A percentile compares a stretch with the other conserved stretches of the same genome.
phyloP scores from a whole-genome alignment of 2,329 filamentous ascomycete species.

The Colletotrichum sp. region DNA sequence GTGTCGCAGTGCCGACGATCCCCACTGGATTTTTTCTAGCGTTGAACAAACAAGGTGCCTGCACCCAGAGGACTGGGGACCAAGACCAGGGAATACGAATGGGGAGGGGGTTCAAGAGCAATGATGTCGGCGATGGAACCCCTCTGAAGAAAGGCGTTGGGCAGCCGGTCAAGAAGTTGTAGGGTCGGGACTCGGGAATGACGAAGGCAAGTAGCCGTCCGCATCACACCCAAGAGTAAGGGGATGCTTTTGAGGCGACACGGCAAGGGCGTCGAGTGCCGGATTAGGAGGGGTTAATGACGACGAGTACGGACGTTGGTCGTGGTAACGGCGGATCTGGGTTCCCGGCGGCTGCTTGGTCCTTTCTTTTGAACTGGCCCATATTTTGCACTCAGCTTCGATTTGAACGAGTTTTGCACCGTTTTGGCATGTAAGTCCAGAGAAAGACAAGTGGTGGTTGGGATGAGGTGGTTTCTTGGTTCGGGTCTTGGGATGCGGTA shows the following conservation, averaged over 20 bases:
- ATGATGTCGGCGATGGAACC: constrained; percentile 20
- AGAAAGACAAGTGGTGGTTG: background rate
- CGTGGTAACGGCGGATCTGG: background rate
- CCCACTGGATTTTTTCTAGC: constrained; percentile 17
- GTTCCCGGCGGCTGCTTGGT: background rate
- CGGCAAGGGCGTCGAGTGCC: background rate
- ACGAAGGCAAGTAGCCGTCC: constrained; percentile 13
- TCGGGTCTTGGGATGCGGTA: background rate
- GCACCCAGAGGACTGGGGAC: constrained; percentile 7
- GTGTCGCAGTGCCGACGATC: constrained; percentile 20
- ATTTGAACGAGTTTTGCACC: background rate
- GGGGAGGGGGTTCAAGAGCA: constrained; percentile 2
- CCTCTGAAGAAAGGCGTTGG: background rate
- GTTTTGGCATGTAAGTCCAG: background rate
- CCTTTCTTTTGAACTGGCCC: background rate
- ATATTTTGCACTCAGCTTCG: background rate
- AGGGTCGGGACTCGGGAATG: background rate
- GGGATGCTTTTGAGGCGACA: background rate
- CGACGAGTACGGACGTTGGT: background rate
- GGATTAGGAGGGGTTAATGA: background rate
- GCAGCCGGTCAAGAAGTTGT: background rate
- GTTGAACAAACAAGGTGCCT: constrained; percentile 18
- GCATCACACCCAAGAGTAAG: constrained; percentile 1
- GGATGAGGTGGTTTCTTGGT: constrained; percentile 8
- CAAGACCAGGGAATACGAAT: constrained; percentile 21